A percentile compares a stretch with the other conserved stretches of the same genome.
Evolutionary conservation across 176 grass and related monocot genomes (phyloP).

Genomic region (Bothriochloa decipiens): DNA sequence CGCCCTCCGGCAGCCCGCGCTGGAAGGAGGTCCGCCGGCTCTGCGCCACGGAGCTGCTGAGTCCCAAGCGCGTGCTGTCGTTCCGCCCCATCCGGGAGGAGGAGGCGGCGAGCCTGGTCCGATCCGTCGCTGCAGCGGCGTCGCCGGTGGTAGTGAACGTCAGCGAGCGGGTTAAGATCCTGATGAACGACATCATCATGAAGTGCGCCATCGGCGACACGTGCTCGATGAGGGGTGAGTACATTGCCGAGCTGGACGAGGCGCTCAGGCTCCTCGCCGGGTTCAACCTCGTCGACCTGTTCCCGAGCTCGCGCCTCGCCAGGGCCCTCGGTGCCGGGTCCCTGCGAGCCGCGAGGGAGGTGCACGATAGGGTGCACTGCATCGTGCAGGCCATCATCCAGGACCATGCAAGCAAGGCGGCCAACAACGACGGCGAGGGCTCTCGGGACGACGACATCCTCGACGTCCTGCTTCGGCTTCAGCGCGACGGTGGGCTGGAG

Average conservation of each 20-base stretch:
- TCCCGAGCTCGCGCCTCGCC: constrained; percentile 21
- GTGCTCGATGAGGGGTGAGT: constrained; percentile 32
- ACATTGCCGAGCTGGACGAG: constrained; percentile 20
- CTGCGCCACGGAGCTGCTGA: constrained; percentile 48
- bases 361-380: constrained; percentile 12
- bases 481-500: constrained; percentile 1
- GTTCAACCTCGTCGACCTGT: constrained; percentile 51
- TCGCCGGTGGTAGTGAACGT: not conserved
- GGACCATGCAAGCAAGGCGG: not conserved
- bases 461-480: constrained; percentile 27
- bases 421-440: not conserved
- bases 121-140: constrained; percentile 43
- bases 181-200: constrained; percentile 44
- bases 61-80: constrained; percentile 43
- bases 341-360: not conserved
- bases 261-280: constrained; percentile 24
- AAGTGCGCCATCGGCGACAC: constrained; percentile 21
- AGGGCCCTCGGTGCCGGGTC: not conserved
- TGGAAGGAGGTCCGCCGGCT: constrained; percentile 60
- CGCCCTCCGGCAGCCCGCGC: constrained; percentile 29
- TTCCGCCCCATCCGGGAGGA: constrained; percentile 51
- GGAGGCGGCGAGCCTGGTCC: constrained; percentile 39
- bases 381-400: constrained; percentile 26
- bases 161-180: not conserved
- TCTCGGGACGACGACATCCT: not conserved